These are phyloP conservation scores for Didymella glomerata DNA, from an alignment of 2,329 filamentous ascomycete genomes.

Conservation along the genomic window DNA sequence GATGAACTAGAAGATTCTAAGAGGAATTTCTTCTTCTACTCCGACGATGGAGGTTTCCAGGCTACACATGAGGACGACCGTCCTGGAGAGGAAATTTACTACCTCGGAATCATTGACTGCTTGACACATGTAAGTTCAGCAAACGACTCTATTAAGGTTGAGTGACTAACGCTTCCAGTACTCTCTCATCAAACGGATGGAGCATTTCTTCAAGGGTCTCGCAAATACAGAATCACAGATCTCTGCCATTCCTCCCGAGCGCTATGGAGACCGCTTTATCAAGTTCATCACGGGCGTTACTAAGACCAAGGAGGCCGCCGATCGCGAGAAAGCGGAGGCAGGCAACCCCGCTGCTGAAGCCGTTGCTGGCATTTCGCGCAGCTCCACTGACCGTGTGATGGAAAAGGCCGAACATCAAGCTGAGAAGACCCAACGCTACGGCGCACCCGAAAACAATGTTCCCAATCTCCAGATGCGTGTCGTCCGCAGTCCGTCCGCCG, in stretches of 20 bases:
- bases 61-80: slow-evolving; percentile 90
- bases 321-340: slow-evolving; percentile 59
- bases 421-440: slow-evolving; percentile 64
- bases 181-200: slow-evolving; percentile 90
- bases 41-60: slow-evolving; percentile 90
- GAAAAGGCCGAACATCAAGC: slow-evolving; percentile 68
- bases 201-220: slow-evolving; percentile 96
- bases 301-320: slow-evolving; percentile 85
- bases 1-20: slow-evolving; percentile 76
- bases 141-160: background rate
- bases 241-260: slow-evolving; percentile 86
- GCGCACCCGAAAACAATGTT: slow-evolving; percentile 62
- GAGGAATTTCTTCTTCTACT: slow-evolving; percentile 85
- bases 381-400: slow-evolving; percentile 62
- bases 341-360: slow-evolving; percentile 48
- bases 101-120: slow-evolving; percentile 97
- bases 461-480: slow-evolving; percentile 69
- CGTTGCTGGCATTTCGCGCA: slow-evolving; percentile 51
- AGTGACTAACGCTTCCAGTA: slow-evolving; percentile 68
- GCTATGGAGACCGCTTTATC: slow-evolving; percentile 93
- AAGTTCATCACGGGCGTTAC: slow-evolving; percentile 91
- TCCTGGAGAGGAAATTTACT: slow-evolving; percentile 92
- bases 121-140: slow-evolving; percentile 82
- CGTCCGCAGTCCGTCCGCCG: slow-evolving; percentile 64
- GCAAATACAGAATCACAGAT: slow-evolving; percentile 85